These are phyloP conservation scores for Clonostachys chloroleuca DNA, from an alignment of 2,329 filamentous ascomycete species.

Conservation along the genomic window DNA sequence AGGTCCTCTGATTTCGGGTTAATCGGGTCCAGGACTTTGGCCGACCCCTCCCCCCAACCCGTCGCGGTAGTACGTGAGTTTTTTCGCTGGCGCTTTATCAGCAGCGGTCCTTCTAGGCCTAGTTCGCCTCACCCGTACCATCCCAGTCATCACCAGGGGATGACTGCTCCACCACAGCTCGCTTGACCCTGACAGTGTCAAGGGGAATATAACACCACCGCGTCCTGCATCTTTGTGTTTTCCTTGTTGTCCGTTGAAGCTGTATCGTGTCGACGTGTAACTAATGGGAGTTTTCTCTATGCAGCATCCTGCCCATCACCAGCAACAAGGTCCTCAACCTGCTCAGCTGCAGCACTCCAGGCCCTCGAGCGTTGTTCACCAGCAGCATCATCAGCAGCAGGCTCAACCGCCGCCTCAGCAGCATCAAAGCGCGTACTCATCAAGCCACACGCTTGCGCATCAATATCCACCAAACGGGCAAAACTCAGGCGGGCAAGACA, in stretches of 20 bases:
- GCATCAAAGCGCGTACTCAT: slow-evolving; percentile 64
- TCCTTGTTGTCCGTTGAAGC: slow-evolving; percentile 25
- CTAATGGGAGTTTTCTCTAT: slow-evolving; percentile 59
- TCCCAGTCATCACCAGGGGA: slow-evolving; percentile 42
- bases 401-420: slow-evolving; percentile 44
- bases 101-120: slow-evolving; percentile 34
- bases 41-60: too few species aligned
- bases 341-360: slow-evolving; percentile 65
- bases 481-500: slow-evolving; percentile 59
- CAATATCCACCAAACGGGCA: slow-evolving; percentile 66
- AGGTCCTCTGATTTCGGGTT: too few species aligned
- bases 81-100: slow-evolving; percentile 8
- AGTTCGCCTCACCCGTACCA: slow-evolving; percentile 43
- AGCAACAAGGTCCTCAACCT: slow-evolving; percentile 67
- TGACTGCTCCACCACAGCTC: slow-evolving; percentile 27
- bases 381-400: slow-evolving; percentile 66
- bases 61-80: too few species aligned
- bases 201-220: slow-evolving; percentile 46
- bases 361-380: slow-evolving; percentile 68
- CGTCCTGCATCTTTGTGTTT: slow-evolving; percentile 36
- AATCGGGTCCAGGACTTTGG: too few species aligned
- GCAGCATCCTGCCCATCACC: slow-evolving; percentile 74
- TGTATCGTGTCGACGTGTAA: slow-evolving; percentile 32
- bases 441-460: slow-evolving; percentile 59
- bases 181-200: slow-evolving; percentile 40